Base-by-base conservation (phyloP, 768 basidiomycete species). In the Leccinellum rugosiceps region DNA sequence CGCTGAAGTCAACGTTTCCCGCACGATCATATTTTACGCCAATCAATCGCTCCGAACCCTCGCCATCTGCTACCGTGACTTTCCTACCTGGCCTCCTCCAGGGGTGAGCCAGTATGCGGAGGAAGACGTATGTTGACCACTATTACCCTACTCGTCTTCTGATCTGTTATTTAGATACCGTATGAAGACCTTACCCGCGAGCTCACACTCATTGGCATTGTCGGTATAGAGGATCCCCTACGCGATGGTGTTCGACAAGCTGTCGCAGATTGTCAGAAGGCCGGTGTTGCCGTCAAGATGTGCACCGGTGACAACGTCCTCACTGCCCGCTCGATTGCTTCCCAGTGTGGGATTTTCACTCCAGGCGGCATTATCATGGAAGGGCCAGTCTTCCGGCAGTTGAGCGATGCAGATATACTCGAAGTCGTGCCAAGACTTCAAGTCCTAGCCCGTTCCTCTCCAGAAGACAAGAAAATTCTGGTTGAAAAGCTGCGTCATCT, bases 241-340 rank as follows among this genome's bases (percentile, higher is more conserved):
- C 90, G 96, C 32, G 80, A 83, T 0, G 94, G 95, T 68, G 97
- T 98, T 26, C 83, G 83, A 15, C 83, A 94, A 11, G 94, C 96
- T 17, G 96, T 99, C 45, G 78, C 82, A 45, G 86, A 91, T 66
- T 98, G 95, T 68, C 85, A 85, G 65, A 81, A 78, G 52, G 96
- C 97, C 43, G 95, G 96, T 59, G 94, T 99, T 14, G 79, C 81
- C 23, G 87, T 98, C 76, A 98, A 97, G 77, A 99, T 98, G 95
- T 96, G 93, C 71, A 98, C 97, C 0, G 97, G 96, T 62, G 95
- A 98, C 73, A 98, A 97, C 62, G 92, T 94, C 50, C 84, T 98
- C 52, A 95, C 92, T 0, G 92, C 92, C 50, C 86, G 94, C n/a
- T 97, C 95, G 7, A 99, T 99, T 65, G 96, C 97, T 21, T 80